Base-by-base conservation (phyloP, 805 yeast genomes). In the Scheffersomyces amazonensis region DNA sequence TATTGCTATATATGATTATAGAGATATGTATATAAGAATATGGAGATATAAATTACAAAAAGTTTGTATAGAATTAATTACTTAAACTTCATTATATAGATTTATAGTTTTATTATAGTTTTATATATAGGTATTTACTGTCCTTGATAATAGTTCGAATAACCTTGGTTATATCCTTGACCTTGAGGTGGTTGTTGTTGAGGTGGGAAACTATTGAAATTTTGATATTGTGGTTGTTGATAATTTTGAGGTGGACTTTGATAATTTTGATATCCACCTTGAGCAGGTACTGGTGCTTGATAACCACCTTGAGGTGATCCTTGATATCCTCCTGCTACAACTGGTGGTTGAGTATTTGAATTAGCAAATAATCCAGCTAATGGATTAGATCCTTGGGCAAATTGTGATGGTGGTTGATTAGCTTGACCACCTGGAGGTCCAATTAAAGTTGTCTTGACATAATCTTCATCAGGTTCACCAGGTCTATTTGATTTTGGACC, bases 401-500 rank as follows among this genome's bases (percentile, higher is more conserved):
- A 42, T 56, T 63, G 35, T 60, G 54, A 56, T 63, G 57, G 10
- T 36, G 41, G 15, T 32, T 34, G n/a, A 15, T 37, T 12, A 17
- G 32, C 23, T 18, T 24, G 35, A n/a, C 36, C 31, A 18, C 22
- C 36, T 23, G 39, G 32, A 4, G 39, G 19, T 16, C 48, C 48
- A 31, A 53, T 48, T 40, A 58, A 48, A 5, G 65, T 53, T 13
- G 69, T 58, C 52, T 59, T 65, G 37, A 57, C 71, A 39, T 56
- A 64, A 27, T 61, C 62, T 29, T 66, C 73, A 43, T 60, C 72
- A n/a, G 75, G 64, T 49, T 75, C 81, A 46, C 80, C 81, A 2
- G 83, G 81, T 49, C 71, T 73, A 31, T 45, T 50, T 4, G 95
- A 84, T 55, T 83, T 80, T 22, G 95, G 95, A 3, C 95, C 96